Percentiles rank a stretch among this genome's conserved stretches.
phyloP scores from a whole-genome alignment of 306 rosid genomes.

The Cicer yamashitae region DNA sequence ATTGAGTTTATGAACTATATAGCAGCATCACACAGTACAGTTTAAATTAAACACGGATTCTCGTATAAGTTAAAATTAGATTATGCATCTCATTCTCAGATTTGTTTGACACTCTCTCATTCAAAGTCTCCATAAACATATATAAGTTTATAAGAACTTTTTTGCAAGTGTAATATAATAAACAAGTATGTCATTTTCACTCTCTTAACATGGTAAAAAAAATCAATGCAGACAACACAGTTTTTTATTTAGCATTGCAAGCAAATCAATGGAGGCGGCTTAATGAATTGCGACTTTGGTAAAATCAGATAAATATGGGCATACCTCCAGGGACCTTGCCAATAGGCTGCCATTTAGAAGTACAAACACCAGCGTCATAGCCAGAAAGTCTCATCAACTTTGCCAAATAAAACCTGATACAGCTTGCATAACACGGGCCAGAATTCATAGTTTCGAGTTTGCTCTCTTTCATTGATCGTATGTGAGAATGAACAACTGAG shows the following conservation, averaged over 20 bases:
- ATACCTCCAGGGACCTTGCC: constrained; percentile 99
- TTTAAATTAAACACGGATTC: not conserved
- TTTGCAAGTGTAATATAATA: not conserved
- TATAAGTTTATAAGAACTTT: not conserved
- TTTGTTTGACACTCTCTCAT: not conserved
- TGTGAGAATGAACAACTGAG: constrained; percentile 74
- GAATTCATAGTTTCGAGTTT: constrained; percentile 62
- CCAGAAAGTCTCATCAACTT: constrained; percentile 81
- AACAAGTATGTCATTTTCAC: constrained; percentile 15
- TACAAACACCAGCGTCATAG: constrained; percentile 87
- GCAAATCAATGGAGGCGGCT: not conserved
- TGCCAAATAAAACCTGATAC: constrained; percentile 81
- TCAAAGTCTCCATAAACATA: not conserved
- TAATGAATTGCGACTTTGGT: constrained; percentile 4
- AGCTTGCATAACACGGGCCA: constrained; percentile 81
- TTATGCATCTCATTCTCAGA: not conserved
- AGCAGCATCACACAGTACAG: not conserved
- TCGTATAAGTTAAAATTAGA: not conserved
- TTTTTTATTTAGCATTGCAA: constrained; percentile 16
- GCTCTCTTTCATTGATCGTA: constrained; percentile 65
- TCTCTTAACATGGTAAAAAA: constrained; percentile 33
- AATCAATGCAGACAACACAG: constrained; percentile 5
- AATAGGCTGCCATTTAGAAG: constrained; percentile 85
- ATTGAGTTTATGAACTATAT: constrained; percentile 12
- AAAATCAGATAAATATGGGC: constrained; percentile 25